A percentile compares a stretch with the other conserved stretches of the same genome.
These are phyloP conservation scores for Bacidia gigantensis DNA, from an alignment of 495 filamentous ascomycete species.

Conservation along the genomic window DNA sequence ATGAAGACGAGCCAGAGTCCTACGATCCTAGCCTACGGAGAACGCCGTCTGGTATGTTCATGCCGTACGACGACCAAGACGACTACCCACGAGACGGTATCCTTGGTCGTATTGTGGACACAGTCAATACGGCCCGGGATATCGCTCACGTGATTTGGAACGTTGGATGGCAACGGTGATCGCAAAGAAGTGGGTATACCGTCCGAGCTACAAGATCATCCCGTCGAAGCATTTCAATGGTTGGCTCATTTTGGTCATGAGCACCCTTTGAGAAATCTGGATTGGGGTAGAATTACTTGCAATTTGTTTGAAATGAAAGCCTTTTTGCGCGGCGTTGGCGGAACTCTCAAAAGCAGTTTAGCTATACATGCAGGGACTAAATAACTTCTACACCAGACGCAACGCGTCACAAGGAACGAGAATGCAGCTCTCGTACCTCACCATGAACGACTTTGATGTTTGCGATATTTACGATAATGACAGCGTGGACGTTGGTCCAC, in stretches of 20 bases:
- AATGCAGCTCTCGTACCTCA: background rate
- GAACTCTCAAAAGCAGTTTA: background rate
- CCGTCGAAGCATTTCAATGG: background rate
- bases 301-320: background rate
- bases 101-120: slow-evolving; percentile 75
- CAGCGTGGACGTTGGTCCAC: background rate
- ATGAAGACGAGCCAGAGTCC: slow-evolving; percentile 11
- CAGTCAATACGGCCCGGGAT: slow-evolving; percentile 89
- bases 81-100: slow-evolving; percentile 44
- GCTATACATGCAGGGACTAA: background rate
- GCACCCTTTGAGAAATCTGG: no score
- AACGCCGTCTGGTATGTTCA: slow-evolving; percentile 71
- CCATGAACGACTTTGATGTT: no score
- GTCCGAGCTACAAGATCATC: background rate
- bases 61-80: slow-evolving; percentile 64
- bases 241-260: no score
- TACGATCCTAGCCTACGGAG: slow-evolving; percentile 46
- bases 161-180: slow-evolving; percentile 77
- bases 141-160: slow-evolving; percentile 98
- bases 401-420: background rate
- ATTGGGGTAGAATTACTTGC: no score
- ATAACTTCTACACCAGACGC: background rate
- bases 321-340: slow-evolving; percentile 1
- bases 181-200: background rate
- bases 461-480: no score